These are phyloP conservation scores for Euphorbia celastroides DNA, from an alignment of 441 rosid species.

Conservation along the genomic window DNA sequence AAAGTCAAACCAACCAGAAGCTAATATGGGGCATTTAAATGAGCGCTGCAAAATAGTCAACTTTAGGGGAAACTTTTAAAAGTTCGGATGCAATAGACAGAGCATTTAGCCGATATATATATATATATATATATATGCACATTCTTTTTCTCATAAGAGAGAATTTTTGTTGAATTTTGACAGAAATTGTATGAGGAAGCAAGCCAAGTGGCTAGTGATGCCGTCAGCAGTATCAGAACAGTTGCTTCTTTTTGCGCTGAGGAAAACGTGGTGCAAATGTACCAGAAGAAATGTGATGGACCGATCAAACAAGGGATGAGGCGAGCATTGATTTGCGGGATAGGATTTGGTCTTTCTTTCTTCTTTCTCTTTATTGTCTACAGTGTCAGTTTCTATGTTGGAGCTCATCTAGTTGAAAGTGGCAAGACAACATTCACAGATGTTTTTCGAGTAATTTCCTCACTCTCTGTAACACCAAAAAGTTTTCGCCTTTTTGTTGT, in stretches of 20 bases:
- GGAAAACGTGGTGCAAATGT: conserved; percentile 55
- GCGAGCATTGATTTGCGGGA: conserved; percentile 55
- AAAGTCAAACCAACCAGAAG: too few relatives aligned
- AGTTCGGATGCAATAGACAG: too few relatives aligned
- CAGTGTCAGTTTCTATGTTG: conserved; percentile 58
- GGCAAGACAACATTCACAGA: conserved; percentile 43
- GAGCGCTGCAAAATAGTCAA: too few relatives aligned
- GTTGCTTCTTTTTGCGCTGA: conserved; percentile 80
- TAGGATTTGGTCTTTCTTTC: conserved; percentile 53
- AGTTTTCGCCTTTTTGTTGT: too few relatives aligned
- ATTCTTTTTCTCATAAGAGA: too few relatives aligned
- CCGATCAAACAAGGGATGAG: conserved; percentile 55
- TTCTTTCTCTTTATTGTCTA: conserved; percentile 46
- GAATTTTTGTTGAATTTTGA: neutral
- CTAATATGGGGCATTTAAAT: too few relatives aligned
- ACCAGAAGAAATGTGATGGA: conserved; percentile 46
- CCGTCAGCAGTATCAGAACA: conserved; percentile 71
- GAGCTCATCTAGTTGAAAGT: conserved; percentile 50
- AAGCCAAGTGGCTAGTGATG: conserved; percentile 74
- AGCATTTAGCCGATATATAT: too few relatives aligned
- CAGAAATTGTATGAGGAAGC: conserved; percentile 81
- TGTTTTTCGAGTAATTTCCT: conserved; percentile 45
- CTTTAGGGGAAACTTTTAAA: too few relatives aligned
- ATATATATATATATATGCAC: too few relatives aligned
- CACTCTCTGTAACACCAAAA: neutral